Evolutionary conservation across 208 protist genomes (phyloP).

Genomic region (Wallacemonas sp.): DNA sequence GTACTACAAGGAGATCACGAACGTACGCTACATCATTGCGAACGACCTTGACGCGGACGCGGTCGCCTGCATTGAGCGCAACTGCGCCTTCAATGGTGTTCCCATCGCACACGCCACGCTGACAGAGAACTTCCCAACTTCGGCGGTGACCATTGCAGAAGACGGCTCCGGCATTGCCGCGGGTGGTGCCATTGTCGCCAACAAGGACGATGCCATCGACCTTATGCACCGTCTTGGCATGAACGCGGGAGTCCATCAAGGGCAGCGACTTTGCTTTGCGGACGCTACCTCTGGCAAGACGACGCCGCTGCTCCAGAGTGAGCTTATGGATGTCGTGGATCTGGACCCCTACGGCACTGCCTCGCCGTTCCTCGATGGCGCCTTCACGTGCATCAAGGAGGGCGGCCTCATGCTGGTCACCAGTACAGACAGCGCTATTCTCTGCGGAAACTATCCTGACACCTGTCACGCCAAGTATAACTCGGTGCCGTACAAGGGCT

Average conservation of each 20-base stretch:
- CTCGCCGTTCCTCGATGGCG: constrained; percentile 96
- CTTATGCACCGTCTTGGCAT: constrained; percentile 87
- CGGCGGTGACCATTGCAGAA: constrained; percentile 3
- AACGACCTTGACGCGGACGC: constrained; percentile 97
- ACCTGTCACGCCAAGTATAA: constrained; percentile 98
- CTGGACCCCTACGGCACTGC: constrained; percentile 99
- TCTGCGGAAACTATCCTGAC: constrained; percentile 97
- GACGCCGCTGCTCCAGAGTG: constrained; percentile 73
- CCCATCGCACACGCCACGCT: constrained; percentile 51
- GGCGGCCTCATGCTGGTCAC: constrained; percentile 98
- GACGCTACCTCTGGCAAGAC: not conserved
- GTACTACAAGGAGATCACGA: constrained; percentile 97
- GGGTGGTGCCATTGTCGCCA: constrained; percentile 85
- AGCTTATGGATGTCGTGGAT: constrained; percentile 97
- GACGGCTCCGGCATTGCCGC: constrained; percentile 21
- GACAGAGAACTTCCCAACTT: constrained; percentile 76
- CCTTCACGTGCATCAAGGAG: constrained; percentile 95
- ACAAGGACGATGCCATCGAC: constrained; percentile 92
- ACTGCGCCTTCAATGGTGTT: constrained; percentile 96
- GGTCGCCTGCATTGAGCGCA: constrained; percentile 94
- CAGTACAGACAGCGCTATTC: constrained; percentile 98
- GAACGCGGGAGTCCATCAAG: constrained; percentile 48
- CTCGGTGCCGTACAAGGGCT: constrained; percentile 84
- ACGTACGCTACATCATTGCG: constrained; percentile 96
- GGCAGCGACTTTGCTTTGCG: constrained; percentile 46